Base-by-base conservation (phyloP, 331 rosid genomes). In the Phaseolus coccineus region DNA sequence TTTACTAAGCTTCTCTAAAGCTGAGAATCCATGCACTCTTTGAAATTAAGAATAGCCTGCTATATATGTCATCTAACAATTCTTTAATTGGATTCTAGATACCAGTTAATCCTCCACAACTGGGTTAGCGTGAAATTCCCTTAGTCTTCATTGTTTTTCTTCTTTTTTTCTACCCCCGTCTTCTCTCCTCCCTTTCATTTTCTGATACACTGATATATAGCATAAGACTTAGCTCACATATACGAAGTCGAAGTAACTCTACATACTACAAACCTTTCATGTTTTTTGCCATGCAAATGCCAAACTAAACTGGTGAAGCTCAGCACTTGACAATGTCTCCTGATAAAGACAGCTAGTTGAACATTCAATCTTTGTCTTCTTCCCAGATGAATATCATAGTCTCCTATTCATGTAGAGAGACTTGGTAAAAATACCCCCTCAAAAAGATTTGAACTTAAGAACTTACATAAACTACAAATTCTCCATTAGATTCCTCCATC, bases 21-120 rank as follows among this genome's bases (percentile, higher is more conserved):
- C 50, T 64, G 25, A 61, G 40, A 30, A 5, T 27, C n/a, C 3
- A 59, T 13, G 1, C 66, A 13, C 25, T 5, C 47, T 33, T 19
- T 63, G 27, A 63, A 63, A 33, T 63, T 16, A 6, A 63, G 27
- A 63, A 15, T 33, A 11, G 5, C 69, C 6, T 35, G 12, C 25
- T 63, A 9, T 8, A 7, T 15, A 63, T 63, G 42, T 62, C 69
- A 62, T 63, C 69, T 33, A 63, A 33, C 47, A 63, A 31, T 63
- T 27, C 3, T 63, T 37, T 64, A 37, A 64, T 64, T 35, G 14
- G 70, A 64, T 37, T 64, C 0, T n/a, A 64, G 15, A n/a, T 37
- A 64, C 70, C 8, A 30, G 28, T 33, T n/a, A 16, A 13, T 64
- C 70, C 28, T 35, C 4, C 70, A 64, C 30, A 6, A 5, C 16